Conservation (phyloP, 2,329 filamentous ascomycete species). For the Thermoascus crustaceus region DNA sequence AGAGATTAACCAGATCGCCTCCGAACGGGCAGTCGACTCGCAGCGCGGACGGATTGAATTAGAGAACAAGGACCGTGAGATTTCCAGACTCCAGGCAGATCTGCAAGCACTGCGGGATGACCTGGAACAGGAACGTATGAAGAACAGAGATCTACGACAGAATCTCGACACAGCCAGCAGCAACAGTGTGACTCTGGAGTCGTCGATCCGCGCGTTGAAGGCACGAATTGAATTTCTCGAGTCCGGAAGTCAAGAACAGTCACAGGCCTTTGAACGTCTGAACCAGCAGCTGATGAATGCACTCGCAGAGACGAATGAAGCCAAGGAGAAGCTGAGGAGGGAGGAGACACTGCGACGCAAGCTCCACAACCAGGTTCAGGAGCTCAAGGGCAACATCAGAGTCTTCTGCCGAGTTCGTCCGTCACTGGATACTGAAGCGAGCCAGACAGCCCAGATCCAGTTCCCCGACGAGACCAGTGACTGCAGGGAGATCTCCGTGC, state of each 20-base stretch:
- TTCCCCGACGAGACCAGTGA: conserved; percentile 76
- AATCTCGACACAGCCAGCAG: conserved; percentile 53
- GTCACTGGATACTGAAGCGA: conserved; percentile 51
- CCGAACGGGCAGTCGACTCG: conserved; percentile 27
- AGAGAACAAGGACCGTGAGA: conserved; percentile 48
- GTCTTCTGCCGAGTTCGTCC: conserved; percentile 96
- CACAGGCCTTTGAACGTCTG: conserved; percentile 73
- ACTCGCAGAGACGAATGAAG: conserved; percentile 57
- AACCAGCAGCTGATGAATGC: conserved; percentile 74
- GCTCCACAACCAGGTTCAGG: conserved; percentile 95
- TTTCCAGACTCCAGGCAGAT: conserved; percentile 36
- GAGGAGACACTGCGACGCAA: conserved; percentile 87
- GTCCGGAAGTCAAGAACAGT: conserved; percentile 81
- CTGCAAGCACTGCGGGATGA: conserved; percentile 38
- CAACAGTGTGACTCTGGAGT: conserved; percentile 61
- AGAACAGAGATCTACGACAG: conserved; percentile 51
- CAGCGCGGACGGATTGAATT: conserved; percentile 37
- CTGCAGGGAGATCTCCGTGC: conserved; percentile 75
- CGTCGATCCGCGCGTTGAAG: conserved; percentile 64
- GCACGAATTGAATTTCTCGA: conserved; percentile 84
- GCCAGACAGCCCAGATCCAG: conserved; percentile 62
- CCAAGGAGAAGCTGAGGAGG: conserved; percentile 73
- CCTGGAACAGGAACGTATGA: conserved; percentile 54
- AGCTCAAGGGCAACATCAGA: conserved; percentile 94
- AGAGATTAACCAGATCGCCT: conserved; percentile 31